Evolutionary conservation across 2,329 filamentous ascomycete genomes (phyloP).

Genomic region (Microdochium bolleyi): DNA sequence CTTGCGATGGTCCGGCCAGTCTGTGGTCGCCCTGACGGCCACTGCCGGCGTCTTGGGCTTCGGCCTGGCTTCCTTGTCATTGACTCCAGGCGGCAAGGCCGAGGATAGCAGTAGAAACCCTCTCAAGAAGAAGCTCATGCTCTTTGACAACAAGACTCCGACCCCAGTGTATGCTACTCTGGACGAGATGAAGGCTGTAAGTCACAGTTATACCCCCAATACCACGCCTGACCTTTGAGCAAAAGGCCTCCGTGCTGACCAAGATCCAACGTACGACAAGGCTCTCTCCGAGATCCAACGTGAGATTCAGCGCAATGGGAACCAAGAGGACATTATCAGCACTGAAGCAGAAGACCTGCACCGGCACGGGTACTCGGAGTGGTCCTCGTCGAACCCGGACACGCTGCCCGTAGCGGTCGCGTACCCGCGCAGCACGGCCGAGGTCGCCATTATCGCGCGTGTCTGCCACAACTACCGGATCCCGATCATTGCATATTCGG

Average conservation of each 20-base stretch:
- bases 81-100: conserved; percentile 5
- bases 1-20: conserved; percentile 18
- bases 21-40: conserved; percentile 18
- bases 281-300: conserved; percentile 46
- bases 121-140: conserved; percentile 12
- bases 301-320: conserved; percentile 22
- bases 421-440: conserved; percentile 52
- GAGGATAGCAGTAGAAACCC: conserved; percentile 2
- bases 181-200: conserved; percentile 40
- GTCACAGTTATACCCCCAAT: conserved; percentile 8
- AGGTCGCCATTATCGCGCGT: conserved; percentile 52
- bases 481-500: conserved; percentile 81
- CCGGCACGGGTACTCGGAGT: conserved; percentile 59
- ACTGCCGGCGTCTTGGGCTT: conserved; percentile 20
- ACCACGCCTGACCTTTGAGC: not conserved
- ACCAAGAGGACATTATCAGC: conserved; percentile 48
- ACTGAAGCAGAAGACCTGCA: conserved; percentile 54
- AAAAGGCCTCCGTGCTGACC: not conserved
- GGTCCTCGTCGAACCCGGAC: conserved; percentile 55
- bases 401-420: conserved; percentile 55
- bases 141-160: conserved; percentile 17
- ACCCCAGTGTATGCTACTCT: conserved; percentile 35
- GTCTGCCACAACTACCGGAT: conserved; percentile 73
- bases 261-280: too few species aligned
- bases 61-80: conserved; percentile 14